These are phyloP conservation scores for Diutina mesorugosa DNA, from an alignment of 1,139 yeast genomes.

Conservation along the genomic window DNA sequence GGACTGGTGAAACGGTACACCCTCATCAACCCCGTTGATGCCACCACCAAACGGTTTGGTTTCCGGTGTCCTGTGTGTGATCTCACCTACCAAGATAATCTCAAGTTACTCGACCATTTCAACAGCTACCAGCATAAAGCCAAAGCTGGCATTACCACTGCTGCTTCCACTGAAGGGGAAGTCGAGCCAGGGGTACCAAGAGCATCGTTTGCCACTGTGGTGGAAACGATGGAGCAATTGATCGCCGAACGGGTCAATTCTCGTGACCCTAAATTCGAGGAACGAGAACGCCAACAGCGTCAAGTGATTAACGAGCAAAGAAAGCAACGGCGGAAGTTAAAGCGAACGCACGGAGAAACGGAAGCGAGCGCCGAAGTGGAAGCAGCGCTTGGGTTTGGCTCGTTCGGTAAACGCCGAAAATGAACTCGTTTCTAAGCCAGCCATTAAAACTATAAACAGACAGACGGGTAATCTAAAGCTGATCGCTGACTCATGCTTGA, in stretches of 20 bases:
- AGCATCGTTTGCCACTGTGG: conserved; percentile 20
- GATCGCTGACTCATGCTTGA: no score
- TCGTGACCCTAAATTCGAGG: background rate
- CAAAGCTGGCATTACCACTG: conserved; percentile 11
- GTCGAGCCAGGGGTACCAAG: conserved; percentile 21
- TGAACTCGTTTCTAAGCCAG: background rate
- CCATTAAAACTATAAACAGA: background rate
- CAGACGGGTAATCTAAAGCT: no score
- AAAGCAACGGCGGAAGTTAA: background rate
- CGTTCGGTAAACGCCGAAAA: background rate
- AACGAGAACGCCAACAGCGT: background rate
- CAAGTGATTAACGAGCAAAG: background rate
- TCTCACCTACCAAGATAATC: conserved; percentile 66
- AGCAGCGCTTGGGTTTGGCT: background rate
- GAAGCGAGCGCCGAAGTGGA: background rate
- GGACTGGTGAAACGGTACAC: conserved; percentile 23
- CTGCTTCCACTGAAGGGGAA: conserved; percentile 11
- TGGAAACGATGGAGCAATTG: conserved; percentile 19
- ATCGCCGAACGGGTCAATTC: conserved; percentile 12
- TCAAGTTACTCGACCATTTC: conserved; percentile 73
- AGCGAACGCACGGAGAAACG: background rate
- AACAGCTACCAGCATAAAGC: conserved; percentile 52
- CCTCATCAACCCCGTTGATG: conserved; percentile 15
- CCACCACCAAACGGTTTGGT: conserved; percentile 54
- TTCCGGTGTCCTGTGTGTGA: conserved; percentile 75